Evolutionary conservation across 768 basidiomycete species (phyloP), one percentile per base, ranked within the genome.

Genomic region (Dentipellis sp.): DNA sequence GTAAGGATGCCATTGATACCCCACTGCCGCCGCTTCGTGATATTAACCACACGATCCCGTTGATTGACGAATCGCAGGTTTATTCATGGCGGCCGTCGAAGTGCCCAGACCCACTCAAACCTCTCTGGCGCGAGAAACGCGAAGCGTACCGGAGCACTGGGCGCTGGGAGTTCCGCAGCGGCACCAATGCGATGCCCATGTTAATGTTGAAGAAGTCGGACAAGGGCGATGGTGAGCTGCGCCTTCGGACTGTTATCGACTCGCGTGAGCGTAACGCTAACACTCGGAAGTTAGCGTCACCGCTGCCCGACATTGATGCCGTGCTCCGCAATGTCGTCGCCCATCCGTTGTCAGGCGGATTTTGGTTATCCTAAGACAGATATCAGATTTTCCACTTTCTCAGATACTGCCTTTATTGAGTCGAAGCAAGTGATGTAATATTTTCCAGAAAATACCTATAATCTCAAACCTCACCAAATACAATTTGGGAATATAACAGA

Each of bases 21-120:
- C 58, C 59, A 0, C 48, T 69, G n/a, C 68, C 67, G 0, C 67
- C 67, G 2, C 45, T 69, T 4, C 22, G 72, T 0, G 67, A 48
- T 0, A 70, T 75, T 21, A 75, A 74, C 53, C 70, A 75, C 59
- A 46, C 42, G 1, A 75, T 75, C 4, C 69, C 69, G 0, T 35
- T 74, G 1, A 68, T 67, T 21, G 70, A 74, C 42, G 62, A 65
- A 40, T 49, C 40, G 3, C 66, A 67, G 50, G 50, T 65, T 0
- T 74, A 75, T 50, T 58, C 59, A 0, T 78, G 72, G 73, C 58
- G 65, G 6, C 67, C 67, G 0, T 67, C 68, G 2, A 34, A 60
- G 10, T 79, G 78, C 52, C 71, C 71, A 2, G 70, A 73, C 21
- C 64, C 65, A 0, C 57, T 67, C 7, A 56, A 62, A 10, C 52